A percentile compares a stretch with the other conserved stretches of the same genome.
phyloP scores from a whole-genome alignment of 1,284 basidiomycete genomes.

The Uromyces viciae-fabae region DNA sequence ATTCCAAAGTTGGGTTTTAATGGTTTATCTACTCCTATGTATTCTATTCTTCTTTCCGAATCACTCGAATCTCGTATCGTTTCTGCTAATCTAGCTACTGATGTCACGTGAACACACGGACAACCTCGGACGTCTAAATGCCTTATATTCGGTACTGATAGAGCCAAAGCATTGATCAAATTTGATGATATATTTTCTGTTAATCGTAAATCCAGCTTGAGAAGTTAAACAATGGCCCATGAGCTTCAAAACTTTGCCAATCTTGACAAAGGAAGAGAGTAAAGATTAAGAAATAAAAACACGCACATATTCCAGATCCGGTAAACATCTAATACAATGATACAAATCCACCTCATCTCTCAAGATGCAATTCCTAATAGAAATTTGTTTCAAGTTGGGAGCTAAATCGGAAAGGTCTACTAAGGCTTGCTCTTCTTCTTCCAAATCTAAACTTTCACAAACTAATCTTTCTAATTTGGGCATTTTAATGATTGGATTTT shows the following conservation, averaged over 20 bases:
- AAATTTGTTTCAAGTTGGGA: conserved; percentile 11
- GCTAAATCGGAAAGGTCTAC: conserved; percentile 32
- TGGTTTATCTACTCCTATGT: conserved; percentile 41
- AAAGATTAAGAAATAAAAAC: conserved; percentile 5
- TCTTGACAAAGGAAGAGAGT: neutral
- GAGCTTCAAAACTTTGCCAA: neutral
- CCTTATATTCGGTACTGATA: conserved; percentile 41
- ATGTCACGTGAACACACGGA: conserved; percentile 26
- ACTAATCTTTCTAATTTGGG: conserved; percentile 21
- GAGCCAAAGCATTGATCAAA: conserved; percentile 37
- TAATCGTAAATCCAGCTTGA: conserved; percentile 35
- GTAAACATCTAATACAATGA: conserved; percentile 44
- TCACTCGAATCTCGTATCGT: conserved; percentile 42
- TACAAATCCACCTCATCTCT: conserved; percentile 43
- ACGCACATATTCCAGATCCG: conserved; percentile 34
- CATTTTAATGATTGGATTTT: conserved; percentile 44
- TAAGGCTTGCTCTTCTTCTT: conserved; percentile 43
- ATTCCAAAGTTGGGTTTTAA: conserved; percentile 13
- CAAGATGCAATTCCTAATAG: conserved; percentile 24
- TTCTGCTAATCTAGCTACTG: conserved; percentile 40
- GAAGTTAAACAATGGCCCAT: neutral
- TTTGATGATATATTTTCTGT: conserved; percentile 42
- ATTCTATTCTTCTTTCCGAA: conserved; percentile 27
- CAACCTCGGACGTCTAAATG: conserved; percentile 43
- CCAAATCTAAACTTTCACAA: conserved; percentile 31